These are phyloP conservation scores for Alternaria triticimaculans DNA, from an alignment of 2,329 filamentous ascomycete species.

Conservation along the genomic window DNA sequence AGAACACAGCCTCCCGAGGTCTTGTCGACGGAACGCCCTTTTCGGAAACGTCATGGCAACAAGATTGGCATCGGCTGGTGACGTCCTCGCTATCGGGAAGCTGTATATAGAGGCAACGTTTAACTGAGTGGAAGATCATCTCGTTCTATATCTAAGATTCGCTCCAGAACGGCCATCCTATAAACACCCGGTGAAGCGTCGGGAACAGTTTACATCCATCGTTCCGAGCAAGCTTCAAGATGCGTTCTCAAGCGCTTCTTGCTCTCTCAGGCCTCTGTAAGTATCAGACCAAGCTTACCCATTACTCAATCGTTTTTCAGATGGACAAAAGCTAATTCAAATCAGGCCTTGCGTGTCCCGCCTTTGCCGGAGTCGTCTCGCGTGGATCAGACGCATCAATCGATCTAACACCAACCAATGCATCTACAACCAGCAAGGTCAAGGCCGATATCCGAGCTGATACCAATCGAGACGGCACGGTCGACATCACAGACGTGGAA, in stretches of 20 bases:
- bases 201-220: background rate
- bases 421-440: background rate
- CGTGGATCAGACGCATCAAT: background rate
- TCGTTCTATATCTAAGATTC: background rate
- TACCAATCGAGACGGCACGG: conserved; percentile 47
- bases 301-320: background rate
- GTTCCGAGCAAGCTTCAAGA: background rate
- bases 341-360: background rate
- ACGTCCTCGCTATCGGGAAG: background rate
- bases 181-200: background rate
- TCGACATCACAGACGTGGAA: conserved; percentile 27
- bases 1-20: background rate
- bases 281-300: background rate
- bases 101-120: background rate
- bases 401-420: background rate
- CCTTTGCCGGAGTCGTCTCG: background rate
- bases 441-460: conserved; percentile 43
- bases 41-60: background rate
- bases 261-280: background rate
- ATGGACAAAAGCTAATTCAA: background rate
- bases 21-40: background rate
- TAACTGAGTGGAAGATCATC: background rate
- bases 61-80: background rate
- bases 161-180: background rate
- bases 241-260: background rate